Base-by-base conservation (phyloP, 768 basidiomycete genomes). In the Serendipita sp. region DNA sequence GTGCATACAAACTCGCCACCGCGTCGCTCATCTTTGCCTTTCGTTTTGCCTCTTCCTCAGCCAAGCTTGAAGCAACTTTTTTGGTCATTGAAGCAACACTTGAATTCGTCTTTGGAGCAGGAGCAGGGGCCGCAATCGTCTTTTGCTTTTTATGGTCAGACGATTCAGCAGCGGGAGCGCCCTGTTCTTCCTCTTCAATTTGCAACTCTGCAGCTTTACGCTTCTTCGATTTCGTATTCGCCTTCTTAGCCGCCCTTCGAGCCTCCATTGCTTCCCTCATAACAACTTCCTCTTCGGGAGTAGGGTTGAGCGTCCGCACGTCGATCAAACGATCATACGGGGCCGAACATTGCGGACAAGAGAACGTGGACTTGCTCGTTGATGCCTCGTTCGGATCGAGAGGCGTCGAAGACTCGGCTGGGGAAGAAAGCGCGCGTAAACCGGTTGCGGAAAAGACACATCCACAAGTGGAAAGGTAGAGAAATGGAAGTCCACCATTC, bases 371-470 rank as follows among this genome's bases (percentile, higher is more conserved):
- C 75, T 65, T 67, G 65, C 30, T 71, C 68, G 35, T 67, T 69
- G 2, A 68, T 67, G 51, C 69, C 69, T 7, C 67, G 63, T 67
- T 44, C 66, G 68, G 62, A 67, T 68, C 45, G 60, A 48, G 7
- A 36, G 75, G 69, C 0, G 73, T 73, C 67, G 65, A 70, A 35
- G 72, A 74, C 38, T 74, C 70, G 2, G 75, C 68, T 2, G 78
- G 70, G 36, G 72, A 68, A 1, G 83, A 69, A 56, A 91, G 79
- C 2, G 86, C 85, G 65, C 84, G 85, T 46, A 97, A 78, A 2
- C 88, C 90, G 0, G 85, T 85, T 66, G 88, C 87, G 3, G 91
- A 87, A 75, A 97, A 91, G 36, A 92, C 91, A 72, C 91, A 94
- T 15, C 93, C 93, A 70, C 95, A 98, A 0, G 85, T 76, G 13